Evolutionary conservation across 805 yeast species (phyloP).

Genomic region (Wickerhamomyces ciferrii): DNA sequence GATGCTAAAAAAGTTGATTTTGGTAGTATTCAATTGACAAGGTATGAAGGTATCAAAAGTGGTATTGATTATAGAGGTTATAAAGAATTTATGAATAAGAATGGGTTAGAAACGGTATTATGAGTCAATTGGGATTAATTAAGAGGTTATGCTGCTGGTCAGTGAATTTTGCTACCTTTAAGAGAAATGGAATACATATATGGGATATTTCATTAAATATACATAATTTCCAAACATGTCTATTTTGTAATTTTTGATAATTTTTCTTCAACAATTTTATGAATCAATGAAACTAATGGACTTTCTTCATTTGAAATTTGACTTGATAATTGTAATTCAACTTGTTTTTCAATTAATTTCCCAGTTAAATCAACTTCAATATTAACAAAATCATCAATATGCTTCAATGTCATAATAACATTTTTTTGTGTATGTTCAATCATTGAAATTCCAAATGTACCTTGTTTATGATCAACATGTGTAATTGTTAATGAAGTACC

Average conservation of each 20-base stretch:
- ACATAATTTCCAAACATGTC: too few species aligned
- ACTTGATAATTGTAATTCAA: constrained; percentile 48
- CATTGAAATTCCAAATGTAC: constrained; percentile 79
- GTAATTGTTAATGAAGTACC: constrained; percentile 92
- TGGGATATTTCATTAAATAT: too few species aligned
- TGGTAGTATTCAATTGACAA: constrained; percentile 36
- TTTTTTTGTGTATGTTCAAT: constrained; percentile 83
- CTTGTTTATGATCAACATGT: constrained; percentile 53
- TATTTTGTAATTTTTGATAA: constrained; percentile 11
- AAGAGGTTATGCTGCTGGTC: background rate
- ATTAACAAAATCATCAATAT: constrained; percentile 63
- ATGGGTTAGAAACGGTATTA: too few species aligned
- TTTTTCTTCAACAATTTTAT: constrained; percentile 40
- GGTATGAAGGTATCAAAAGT: constrained; percentile 53
- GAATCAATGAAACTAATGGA: constrained; percentile 44
- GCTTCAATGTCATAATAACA: constrained; percentile 68
- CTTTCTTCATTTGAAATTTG: constrained; percentile 47
- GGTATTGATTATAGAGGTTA: constrained; percentile 36
- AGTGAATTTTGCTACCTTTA: too few species aligned
- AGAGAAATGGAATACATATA: too few species aligned
- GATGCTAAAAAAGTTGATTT: constrained; percentile 25
- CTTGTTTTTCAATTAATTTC: constrained; percentile 85
- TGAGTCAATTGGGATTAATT: too few species aligned
- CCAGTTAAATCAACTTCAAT: constrained; percentile 96
- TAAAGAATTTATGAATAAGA: constrained; percentile 7